Evolutionary conservation across 352 stramenopile genomes (phyloP).

Genomic region (Globisporangium takayamanum): DNA sequence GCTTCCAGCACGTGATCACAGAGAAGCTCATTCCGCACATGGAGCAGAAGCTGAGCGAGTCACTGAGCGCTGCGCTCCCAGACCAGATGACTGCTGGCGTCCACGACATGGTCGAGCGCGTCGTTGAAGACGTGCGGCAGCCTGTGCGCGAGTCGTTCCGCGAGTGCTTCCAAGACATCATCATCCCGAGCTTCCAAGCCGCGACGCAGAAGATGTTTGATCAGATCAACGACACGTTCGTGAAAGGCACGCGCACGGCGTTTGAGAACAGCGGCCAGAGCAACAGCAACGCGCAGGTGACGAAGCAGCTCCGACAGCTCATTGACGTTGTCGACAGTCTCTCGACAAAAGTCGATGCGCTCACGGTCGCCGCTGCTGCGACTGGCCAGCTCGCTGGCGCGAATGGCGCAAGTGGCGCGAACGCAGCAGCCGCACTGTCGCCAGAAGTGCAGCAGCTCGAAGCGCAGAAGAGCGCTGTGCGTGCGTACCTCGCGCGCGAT

Average conservation of each 20-base stretch:
- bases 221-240: conserved; percentile 80
- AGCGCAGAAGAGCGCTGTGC: conserved; percentile 47
- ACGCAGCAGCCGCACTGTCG: conserved; percentile 16
- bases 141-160: conserved; percentile 81
- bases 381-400: conserved; percentile 8
- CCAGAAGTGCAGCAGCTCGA: conserved; percentile 54
- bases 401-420: conserved; percentile 1
- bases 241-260: conserved; percentile 59
- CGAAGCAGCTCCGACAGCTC: conserved; percentile 55
- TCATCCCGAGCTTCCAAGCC: conserved; percentile 83
- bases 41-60: conserved; percentile 65
- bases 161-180: conserved; percentile 81
- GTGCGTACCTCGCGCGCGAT: conserved; percentile 35
- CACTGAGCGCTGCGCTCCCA: conserved; percentile 44
- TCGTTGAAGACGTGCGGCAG: conserved; percentile 74
- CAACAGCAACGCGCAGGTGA: conserved; percentile 52
- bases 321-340: conserved; percentile 51
- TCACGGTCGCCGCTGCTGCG: conserved; percentile 15
- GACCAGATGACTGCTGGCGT: conserved; percentile 57
- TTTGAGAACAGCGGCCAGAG: conserved; percentile 53
- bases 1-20: conserved; percentile 68
- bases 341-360: conserved; percentile 54
- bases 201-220: conserved; percentile 88
- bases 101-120: conserved; percentile 62
- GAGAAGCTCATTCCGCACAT: conserved; percentile 70